Conservation (phyloP, 352 stramenopile species). For the Globisporangium emineosum region DNA sequence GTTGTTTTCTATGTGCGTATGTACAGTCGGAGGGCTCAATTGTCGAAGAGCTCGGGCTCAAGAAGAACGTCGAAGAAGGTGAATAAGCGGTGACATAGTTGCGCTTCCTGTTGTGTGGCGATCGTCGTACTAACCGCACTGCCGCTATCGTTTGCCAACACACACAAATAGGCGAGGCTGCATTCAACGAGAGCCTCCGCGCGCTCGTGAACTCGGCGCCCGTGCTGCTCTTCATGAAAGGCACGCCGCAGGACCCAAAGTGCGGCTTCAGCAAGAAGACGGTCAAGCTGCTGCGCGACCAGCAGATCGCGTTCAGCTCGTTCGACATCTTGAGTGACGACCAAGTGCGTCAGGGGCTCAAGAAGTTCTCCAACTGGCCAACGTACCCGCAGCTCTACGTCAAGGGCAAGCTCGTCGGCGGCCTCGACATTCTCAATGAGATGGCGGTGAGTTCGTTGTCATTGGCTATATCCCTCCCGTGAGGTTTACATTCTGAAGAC, state of each 20-base stretch:
- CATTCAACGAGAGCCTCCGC: constrained; percentile 83
- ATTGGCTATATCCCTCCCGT: too few species aligned
- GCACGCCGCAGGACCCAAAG: constrained; percentile 82
- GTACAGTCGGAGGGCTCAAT: constrained; percentile 57
- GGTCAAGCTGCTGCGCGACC: constrained; percentile 86
- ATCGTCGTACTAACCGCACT: neutral
- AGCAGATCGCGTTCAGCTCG: constrained; percentile 91
- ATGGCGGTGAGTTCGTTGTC: constrained; percentile 52
- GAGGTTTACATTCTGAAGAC: neutral
- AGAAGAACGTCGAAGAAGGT: constrained; percentile 64
- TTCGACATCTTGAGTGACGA: constrained; percentile 95
- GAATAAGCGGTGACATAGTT: neutral
- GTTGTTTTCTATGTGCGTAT: neutral
- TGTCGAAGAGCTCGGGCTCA: constrained; percentile 71
- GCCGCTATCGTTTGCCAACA: neutral
- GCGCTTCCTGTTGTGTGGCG: neutral
- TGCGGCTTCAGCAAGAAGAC: constrained; percentile 95
- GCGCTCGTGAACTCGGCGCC: constrained; percentile 84
- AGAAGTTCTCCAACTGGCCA: constrained; percentile 96
- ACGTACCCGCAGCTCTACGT: constrained; percentile 98
- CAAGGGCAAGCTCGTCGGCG: constrained; percentile 91
- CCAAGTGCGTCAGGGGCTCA: constrained; percentile 94
- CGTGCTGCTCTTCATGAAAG: constrained; percentile 97
- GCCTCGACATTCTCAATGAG: constrained; percentile 95
- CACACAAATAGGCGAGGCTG: constrained; percentile 53